Conservation (phyloP, 2,329 filamentous ascomycete genomes). For the Aspergillus tamarii region DNA sequence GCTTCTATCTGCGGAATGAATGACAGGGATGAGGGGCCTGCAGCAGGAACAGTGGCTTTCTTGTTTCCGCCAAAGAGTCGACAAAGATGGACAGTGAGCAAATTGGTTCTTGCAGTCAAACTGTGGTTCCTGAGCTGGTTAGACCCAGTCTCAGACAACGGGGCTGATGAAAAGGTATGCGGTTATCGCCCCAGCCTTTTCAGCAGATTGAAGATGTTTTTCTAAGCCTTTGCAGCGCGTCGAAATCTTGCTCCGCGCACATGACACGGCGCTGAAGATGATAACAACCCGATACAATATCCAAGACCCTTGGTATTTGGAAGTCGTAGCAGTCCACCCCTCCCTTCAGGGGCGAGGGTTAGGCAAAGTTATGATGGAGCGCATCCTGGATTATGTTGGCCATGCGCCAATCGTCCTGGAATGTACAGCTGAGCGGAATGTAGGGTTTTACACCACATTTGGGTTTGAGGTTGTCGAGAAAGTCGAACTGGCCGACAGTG, state of each 20-base stretch:
- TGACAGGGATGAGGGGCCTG: neutral
- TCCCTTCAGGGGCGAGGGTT: conserved; percentile 28
- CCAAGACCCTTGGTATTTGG: conserved; percentile 28
- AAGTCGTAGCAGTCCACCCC: conserved; percentile 32
- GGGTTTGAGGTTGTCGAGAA: conserved; percentile 28
- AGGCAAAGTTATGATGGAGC: conserved; percentile 22
- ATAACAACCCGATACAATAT: conserved; percentile 9
- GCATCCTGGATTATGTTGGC: conserved; percentile 17
- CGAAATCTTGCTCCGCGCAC: conserved; percentile 15
- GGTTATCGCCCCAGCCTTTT: neutral
- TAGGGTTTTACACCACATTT: conserved; percentile 27
- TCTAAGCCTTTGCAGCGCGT: conserved; percentile 15
- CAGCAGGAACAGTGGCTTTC: conserved; percentile 25
- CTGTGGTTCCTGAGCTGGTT: conserved; percentile 22
- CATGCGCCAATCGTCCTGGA: conserved; percentile 25
- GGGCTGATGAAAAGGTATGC: conserved; percentile 19
- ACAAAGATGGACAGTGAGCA: conserved; percentile 18
- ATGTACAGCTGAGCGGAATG: conserved; percentile 25
- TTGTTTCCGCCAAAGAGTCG: conserved; percentile 23
- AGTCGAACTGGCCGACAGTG: conserved; percentile 21
- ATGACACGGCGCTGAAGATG: conserved; percentile 10
- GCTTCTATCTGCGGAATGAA: neutral
- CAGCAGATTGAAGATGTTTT: too few relatives aligned
- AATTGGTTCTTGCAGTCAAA: conserved; percentile 16
- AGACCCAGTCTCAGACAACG: conserved; percentile 17